These are phyloP conservation scores for Aspergillus sp. DNA, from an alignment of 2,329 filamentous ascomycete genomes.

Conservation along the genomic window DNA sequence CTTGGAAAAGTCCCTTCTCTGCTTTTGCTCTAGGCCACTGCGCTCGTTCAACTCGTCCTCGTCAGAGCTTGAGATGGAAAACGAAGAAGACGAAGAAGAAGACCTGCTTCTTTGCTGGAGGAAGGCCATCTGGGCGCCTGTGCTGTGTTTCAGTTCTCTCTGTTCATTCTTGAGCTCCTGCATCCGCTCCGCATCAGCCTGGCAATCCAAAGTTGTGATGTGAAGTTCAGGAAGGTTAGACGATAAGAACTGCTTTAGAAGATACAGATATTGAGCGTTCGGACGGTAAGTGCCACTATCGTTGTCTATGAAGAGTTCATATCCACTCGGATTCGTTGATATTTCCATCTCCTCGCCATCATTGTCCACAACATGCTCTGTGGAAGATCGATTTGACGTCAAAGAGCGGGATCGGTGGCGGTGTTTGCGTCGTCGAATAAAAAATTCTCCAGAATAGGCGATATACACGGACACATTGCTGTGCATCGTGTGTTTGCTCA, in stretches of 20 bases:
- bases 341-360: conserved; percentile 42
- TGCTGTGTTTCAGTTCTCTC: conserved; percentile 68
- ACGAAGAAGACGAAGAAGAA: conserved; percentile 38
- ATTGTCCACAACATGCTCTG: conserved; percentile 33
- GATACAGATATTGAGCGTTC: conserved; percentile 71
- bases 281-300: conserved; percentile 92
- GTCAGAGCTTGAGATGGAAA: conserved; percentile 56
- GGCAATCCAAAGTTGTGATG: conserved; percentile 71
- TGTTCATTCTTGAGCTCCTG: conserved; percentile 74
- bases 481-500: conserved; percentile 97
- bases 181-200: conserved; percentile 69
- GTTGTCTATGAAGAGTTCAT: conserved; percentile 92
- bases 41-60: conserved; percentile 56
- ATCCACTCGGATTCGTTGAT: conserved; percentile 59
- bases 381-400: conserved; percentile 33
- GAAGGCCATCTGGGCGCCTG: conserved; percentile 54
- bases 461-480: conserved; percentile 89
- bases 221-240: conserved; percentile 75
- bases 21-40: conserved; percentile 22
- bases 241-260: conserved; percentile 69
- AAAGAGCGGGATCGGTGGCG: conserved; percentile 34
- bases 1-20: conserved; percentile 28
- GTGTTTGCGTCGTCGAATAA: conserved; percentile 69
- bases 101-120: conserved; percentile 50
- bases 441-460: conserved; percentile 90